These are phyloP conservation scores for Sparassis latifolia DNA, from an alignment of 1,284 basidiomycete genomes.

Conservation along the genomic window DNA sequence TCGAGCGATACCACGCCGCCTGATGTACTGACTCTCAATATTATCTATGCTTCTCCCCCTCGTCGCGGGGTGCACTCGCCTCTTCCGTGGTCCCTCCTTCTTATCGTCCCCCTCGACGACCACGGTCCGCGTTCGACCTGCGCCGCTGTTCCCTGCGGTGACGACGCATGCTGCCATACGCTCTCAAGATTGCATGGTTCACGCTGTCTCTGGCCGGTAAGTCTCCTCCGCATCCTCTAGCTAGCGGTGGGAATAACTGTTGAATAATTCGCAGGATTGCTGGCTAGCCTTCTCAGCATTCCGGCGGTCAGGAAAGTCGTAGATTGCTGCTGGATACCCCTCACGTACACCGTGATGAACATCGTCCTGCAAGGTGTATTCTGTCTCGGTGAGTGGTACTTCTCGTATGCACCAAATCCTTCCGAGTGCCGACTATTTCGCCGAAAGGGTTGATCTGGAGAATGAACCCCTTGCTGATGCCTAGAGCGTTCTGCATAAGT, in stretches of 20 bases:
- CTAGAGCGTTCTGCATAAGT: slow-evolving; percentile 51
- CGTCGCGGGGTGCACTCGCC: not conserved
- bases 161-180: slow-evolving; percentile 24
- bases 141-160: slow-evolving; percentile 11
- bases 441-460: slow-evolving; percentile 51
- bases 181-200: slow-evolving; percentile 26
- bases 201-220: slow-evolving; percentile 25
- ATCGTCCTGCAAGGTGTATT: slow-evolving; percentile 44
- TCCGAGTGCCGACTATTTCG: not conserved
- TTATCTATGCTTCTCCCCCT: not conserved
- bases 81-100: slow-evolving; percentile 4
- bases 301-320: slow-evolving; percentile 36
- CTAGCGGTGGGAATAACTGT: not conserved
- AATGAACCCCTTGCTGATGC: slow-evolving; percentile 56
- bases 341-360: slow-evolving; percentile 39
- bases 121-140: not conserved
- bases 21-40: not conserved
- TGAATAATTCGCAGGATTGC: slow-evolving; percentile 26
- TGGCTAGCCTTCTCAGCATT: slow-evolving; percentile 30
- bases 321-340: slow-evolving; percentile 36
- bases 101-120: slow-evolving; percentile 6
- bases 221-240: not conserved
- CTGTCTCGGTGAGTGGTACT: slow-evolving; percentile 27
- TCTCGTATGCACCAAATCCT: not conserved
- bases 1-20: not conserved